Percentiles rank a stretch among this genome's conserved stretches.
Conservation (phyloP, 78 protist genomes). For the Dictyostelium citrinum region DNA sequence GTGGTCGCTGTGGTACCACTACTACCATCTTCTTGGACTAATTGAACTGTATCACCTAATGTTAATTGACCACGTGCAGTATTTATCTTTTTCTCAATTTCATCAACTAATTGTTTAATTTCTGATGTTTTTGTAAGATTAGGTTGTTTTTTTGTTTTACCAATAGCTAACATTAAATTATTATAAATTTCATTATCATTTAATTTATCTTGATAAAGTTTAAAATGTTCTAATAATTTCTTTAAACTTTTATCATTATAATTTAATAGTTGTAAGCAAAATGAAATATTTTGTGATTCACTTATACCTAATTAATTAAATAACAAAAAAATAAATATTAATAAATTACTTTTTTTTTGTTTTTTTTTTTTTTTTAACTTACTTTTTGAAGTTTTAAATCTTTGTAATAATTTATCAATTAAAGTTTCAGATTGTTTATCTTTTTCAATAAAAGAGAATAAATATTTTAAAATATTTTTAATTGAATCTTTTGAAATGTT, state of each 20-base stretch:
- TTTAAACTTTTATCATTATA: conserved; percentile 71
- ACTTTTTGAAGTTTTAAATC: conserved; percentile 75
- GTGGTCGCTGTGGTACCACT: neutral
- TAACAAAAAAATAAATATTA: neutral
- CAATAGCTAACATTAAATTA: neutral
- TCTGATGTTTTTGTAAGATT: neutral
- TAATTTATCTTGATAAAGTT: conserved; percentile 70
- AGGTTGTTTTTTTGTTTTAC: conserved; percentile 48
- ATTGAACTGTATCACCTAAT: neutral
- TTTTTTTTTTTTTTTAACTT: neutral
- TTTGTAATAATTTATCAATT: conserved; percentile 88
- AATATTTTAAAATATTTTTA: conserved; percentile 58
- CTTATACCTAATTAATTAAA: neutral
- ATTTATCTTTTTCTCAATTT: conserved; percentile 45
- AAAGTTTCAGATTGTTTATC: conserved; percentile 84
- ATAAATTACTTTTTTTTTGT: neutral
- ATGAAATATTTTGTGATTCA: conserved; percentile 85
- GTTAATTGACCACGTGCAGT: neutral
- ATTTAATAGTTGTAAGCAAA: conserved; percentile 72
- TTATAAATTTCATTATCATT: conserved; percentile 56
- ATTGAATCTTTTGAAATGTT: conserved; percentile 24
- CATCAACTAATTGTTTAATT: conserved; percentile 30
- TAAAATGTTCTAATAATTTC: conserved; percentile 68
- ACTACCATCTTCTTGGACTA: neutral
- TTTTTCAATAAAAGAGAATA: conserved; percentile 88